Base-by-base conservation (phyloP, 2,329 filamentous ascomycete species). In the Plectosphaerella cucumerina region DNA sequence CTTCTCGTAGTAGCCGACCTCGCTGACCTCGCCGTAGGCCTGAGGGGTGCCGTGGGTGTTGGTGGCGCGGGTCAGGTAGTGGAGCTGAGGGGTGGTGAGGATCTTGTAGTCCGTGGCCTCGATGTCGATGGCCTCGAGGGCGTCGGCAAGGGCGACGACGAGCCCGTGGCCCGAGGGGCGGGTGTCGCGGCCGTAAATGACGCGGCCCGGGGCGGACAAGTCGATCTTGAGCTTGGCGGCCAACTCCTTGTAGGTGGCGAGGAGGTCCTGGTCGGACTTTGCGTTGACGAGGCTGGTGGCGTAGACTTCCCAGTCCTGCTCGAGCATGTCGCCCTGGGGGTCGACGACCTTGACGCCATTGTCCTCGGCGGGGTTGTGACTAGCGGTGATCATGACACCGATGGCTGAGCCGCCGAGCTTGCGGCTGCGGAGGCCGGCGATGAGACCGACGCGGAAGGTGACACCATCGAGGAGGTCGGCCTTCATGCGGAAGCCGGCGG, bases 281-380 rank as follows among this genome's bases (percentile, higher is more conserved):
- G 88, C 86, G 71, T 99, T 99, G 65, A 96, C 92, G 56, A 99
- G 85, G 62, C 81, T 81, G 34, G 94, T 97, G 49, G 92, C 91
- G 68, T 92, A 86, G 35, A 78, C 76, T 73, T 99, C 94, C 94
- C 94, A 99, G 54, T 93, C 89, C 69, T 92, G 86, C 81, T 95
- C 90, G 47, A 96, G 81, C 94, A 97, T 97, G 70, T 97, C 94
- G 58, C 94, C 93, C 86, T 96, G 88, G 12, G 94, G 94, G 70
- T 99, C 94, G 56, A 99, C 90, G 60, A 99, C 84, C 80, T 96
- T 96, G 68, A 96, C 87, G 48, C 91, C 91, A 69, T 96, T 96
- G 72, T 96, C 91, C 60, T 84, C 80, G 33, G 91, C 87, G 17
- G 89, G 89, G 72, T 96, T 96, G 77, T 96, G 91, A 64, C 89